phyloP scores from a whole-genome alignment of 73 alveolate genomes.

The Tetrahymena elliotti region DNA sequence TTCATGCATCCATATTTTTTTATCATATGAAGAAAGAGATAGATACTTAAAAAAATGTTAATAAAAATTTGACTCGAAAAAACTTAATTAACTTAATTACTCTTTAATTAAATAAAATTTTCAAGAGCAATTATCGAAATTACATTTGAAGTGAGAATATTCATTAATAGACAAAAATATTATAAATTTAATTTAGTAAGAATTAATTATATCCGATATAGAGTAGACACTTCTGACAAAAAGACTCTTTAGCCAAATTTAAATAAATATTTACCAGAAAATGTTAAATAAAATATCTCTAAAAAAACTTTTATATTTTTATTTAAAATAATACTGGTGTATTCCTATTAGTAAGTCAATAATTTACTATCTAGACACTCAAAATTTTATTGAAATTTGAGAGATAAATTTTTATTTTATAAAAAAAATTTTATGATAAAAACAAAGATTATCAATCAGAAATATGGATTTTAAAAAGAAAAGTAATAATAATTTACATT shows the following conservation, averaged over 20 bases:
- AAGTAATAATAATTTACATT: background rate
- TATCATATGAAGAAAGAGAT: too few relatives aligned
- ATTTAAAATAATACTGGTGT: background rate
- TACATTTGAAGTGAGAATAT: background rate
- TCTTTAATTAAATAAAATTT: too few relatives aligned
- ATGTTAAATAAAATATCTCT: too few relatives aligned
- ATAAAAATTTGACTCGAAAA: too few relatives aligned
- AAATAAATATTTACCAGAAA: background rate
- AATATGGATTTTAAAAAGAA: background rate
- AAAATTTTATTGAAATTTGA: background rate
- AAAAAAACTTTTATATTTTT: too few relatives aligned
- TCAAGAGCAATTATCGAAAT: too few relatives aligned
- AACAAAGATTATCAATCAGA: too few relatives aligned
- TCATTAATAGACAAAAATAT: background rate
- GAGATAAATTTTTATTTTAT: too few relatives aligned
- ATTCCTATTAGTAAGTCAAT: background rate
- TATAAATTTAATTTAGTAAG: background rate
- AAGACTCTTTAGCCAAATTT: background rate
- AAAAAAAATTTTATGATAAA: too few relatives aligned
- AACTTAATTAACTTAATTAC: too few relatives aligned
- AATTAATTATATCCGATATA: background rate
- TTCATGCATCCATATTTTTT: too few relatives aligned
- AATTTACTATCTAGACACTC: background rate
- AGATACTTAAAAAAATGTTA: too few relatives aligned
- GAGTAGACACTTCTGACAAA: background rate